These are phyloP conservation scores for Alternaria novae-zelandiae DNA, from an alignment of 2,329 filamentous ascomycete species.

Conservation along the genomic window DNA sequence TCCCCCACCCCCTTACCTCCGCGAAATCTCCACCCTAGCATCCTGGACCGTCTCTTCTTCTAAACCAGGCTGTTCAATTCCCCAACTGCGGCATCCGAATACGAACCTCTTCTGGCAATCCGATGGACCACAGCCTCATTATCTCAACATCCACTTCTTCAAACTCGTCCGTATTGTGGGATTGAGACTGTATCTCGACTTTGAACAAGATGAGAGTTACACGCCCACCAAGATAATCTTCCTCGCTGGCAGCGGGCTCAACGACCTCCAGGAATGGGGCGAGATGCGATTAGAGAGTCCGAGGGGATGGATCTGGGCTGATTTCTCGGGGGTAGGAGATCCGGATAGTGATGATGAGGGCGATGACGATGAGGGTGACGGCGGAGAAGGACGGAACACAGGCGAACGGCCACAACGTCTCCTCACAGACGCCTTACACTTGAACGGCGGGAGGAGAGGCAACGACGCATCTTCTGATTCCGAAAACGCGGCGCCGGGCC, in stretches of 20 bases:
- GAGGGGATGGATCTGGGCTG: conserved; percentile 88
- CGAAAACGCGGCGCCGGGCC: conserved; percentile 21
- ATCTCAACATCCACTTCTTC: conserved; percentile 84
- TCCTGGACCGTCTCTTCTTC: conserved; percentile 83
- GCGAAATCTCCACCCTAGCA: conserved; percentile 84
- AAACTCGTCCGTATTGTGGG: conserved; percentile 80
- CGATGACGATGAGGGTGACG: conserved; percentile 24
- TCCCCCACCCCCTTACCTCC: conserved; percentile 60
- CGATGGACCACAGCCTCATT: conserved; percentile 83
- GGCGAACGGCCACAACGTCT: background rate
- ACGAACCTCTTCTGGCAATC: conserved; percentile 82
- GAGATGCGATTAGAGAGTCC: conserved; percentile 80
- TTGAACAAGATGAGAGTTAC: conserved; percentile 91
- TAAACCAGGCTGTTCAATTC: conserved; percentile 80
- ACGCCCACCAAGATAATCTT: conserved; percentile 93
- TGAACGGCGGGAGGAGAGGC: background rate
- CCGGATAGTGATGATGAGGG: conserved; percentile 32
- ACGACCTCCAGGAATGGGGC: conserved; percentile 88
- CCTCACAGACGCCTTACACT: background rate
- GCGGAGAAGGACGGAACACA: conserved; percentile 24
- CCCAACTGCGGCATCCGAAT: conserved; percentile 76
- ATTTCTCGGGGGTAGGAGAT: conserved; percentile 67
- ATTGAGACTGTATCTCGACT: conserved; percentile 87
- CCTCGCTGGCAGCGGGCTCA: conserved; percentile 85
- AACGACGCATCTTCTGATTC: conserved; percentile 20